Conservation (phyloP, 768 basidiomycete species). For the Termitomyces sp. region DNA sequence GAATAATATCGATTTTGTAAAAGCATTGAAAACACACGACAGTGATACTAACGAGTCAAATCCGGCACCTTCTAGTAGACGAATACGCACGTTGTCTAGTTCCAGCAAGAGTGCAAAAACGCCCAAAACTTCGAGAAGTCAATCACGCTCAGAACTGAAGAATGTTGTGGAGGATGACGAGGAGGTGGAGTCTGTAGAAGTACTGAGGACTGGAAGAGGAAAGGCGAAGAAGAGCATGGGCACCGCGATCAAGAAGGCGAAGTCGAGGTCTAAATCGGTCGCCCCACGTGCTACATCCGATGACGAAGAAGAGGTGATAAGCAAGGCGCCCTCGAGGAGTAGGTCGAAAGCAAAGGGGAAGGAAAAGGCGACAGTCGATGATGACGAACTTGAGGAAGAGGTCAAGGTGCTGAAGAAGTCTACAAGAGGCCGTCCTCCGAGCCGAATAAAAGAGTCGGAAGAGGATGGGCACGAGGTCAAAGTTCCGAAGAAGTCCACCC, state of each 20-base stretch:
- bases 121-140: slow-evolving; percentile 10
- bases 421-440: slow-evolving; percentile 5
- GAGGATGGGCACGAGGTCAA: slow-evolving; percentile 8
- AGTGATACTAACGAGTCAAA: slow-evolving; percentile 22
- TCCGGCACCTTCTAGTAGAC: slow-evolving; percentile 15
- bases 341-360: slow-evolving; percentile 8
- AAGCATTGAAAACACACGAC: slow-evolving; percentile 36
- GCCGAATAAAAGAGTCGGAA: slow-evolving; percentile 9
- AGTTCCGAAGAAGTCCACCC: slow-evolving; percentile 8
- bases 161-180: slow-evolving; percentile 20
- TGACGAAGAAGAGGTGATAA: slow-evolving; percentile 9
- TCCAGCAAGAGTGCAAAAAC: slow-evolving; percentile 13
- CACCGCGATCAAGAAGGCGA: slow-evolving; percentile 11
- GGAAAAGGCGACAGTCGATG: slow-evolving; percentile 5
- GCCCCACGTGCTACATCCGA: slow-evolving; percentile 10
- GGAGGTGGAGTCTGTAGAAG: slow-evolving; percentile 16
- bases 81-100: slow-evolving; percentile 6
- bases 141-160: slow-evolving; percentile 10
- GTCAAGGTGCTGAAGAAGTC: slow-evolving; percentile 1
- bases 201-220: neutral
- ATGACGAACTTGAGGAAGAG: slow-evolving; percentile 2
- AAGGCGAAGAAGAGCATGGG: slow-evolving; percentile 9
- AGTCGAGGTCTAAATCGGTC: slow-evolving; percentile 19
- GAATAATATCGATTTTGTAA: slow-evolving; percentile 28
- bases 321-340: slow-evolving; percentile 8